Evolutionary conservation across 352 stramenopile species (phyloP).

Genomic region (Pythium oligandrum): DNA sequence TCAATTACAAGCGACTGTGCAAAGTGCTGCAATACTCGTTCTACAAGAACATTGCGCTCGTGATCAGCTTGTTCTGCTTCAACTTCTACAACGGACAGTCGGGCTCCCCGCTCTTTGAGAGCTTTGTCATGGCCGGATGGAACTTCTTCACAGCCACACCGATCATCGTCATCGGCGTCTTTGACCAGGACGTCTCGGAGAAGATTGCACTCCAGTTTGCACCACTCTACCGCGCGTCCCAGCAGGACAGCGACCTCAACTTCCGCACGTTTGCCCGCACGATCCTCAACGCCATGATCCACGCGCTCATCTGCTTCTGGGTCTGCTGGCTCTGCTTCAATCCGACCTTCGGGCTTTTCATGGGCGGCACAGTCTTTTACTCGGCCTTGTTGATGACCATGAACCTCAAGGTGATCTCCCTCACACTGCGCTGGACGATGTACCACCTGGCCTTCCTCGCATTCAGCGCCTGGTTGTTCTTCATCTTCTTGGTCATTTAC

Average conservation of each 20-base stretch:
- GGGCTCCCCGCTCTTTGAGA: constrained; percentile 74
- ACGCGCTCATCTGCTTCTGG: constrained; percentile 57
- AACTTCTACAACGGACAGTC: constrained; percentile 93
- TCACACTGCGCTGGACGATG: constrained; percentile 61
- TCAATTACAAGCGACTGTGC: constrained; percentile 95
- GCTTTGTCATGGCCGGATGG: constrained; percentile 69
- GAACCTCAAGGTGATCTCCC: constrained; percentile 64
- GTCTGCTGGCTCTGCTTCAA: constrained; percentile 38
- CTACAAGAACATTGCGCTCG: constrained; percentile 98
- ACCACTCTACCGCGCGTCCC: constrained; percentile 43
- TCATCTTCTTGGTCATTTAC: constrained; percentile 64
- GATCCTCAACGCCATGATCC: constrained; percentile 43
- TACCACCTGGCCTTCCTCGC: constrained; percentile 44
- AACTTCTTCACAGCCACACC: constrained; percentile 89
- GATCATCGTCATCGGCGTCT: constrained; percentile 80
- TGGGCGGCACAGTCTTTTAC: constrained; percentile 64
- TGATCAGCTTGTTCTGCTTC: constrained; percentile 90
- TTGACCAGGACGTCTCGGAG: constrained; percentile 62
- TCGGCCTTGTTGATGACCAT: constrained; percentile 56
- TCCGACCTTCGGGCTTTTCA: constrained; percentile 32
- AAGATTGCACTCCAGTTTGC: constrained; percentile 41
- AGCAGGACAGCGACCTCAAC: constrained; percentile 60
- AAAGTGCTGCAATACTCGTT: constrained; percentile 96
- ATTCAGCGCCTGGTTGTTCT: constrained; percentile 55
- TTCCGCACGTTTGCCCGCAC: constrained; percentile 42